Percentiles rank a stretch among this genome's conserved stretches.
These are phyloP conservation scores for Fusarium incarnatum DNA, from an alignment of 2,329 filamentous ascomycete genomes.

Conservation along the genomic window DNA sequence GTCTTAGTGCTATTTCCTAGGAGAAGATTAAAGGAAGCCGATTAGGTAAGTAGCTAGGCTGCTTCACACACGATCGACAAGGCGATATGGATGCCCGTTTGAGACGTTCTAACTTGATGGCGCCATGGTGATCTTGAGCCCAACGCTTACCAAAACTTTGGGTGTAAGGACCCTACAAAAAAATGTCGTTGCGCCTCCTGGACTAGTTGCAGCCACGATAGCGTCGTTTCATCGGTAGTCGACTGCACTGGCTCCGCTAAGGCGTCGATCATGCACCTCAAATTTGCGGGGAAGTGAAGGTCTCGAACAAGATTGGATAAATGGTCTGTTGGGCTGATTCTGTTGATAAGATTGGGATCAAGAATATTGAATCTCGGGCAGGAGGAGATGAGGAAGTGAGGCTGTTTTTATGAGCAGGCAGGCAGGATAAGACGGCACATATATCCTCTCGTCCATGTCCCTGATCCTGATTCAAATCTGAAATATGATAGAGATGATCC, in stretches of 20 bases:
- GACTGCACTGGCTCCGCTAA: background rate
- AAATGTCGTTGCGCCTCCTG: background rate
- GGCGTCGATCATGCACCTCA: background rate
- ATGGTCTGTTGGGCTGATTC: too few relatives aligned
- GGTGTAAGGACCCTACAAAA: background rate
- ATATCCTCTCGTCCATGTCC: background rate
- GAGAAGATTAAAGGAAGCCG: background rate
- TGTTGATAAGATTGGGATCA: background rate
- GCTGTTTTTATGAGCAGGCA: background rate
- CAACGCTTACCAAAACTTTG: background rate
- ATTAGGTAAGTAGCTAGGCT: background rate
- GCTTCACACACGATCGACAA: background rate
- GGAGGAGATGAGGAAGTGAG: background rate
- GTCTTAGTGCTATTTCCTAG: background rate
- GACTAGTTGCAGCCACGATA: background rate
- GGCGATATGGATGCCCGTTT: background rate
- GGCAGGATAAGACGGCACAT: background rate
- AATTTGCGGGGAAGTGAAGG: background rate
- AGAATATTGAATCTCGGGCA: background rate
- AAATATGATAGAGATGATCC: background rate
- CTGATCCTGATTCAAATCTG: background rate
- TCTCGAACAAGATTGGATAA: too few relatives aligned
- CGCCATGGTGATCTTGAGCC: background rate
- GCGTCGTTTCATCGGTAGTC: slow-evolving; percentile 2
- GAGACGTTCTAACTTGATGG: background rate